A percentile compares a stretch with the other conserved stretches of the same genome.
Conservation (phyloP, 2,329 filamentous ascomycete genomes). For the Stachybotrys echinatus region DNA sequence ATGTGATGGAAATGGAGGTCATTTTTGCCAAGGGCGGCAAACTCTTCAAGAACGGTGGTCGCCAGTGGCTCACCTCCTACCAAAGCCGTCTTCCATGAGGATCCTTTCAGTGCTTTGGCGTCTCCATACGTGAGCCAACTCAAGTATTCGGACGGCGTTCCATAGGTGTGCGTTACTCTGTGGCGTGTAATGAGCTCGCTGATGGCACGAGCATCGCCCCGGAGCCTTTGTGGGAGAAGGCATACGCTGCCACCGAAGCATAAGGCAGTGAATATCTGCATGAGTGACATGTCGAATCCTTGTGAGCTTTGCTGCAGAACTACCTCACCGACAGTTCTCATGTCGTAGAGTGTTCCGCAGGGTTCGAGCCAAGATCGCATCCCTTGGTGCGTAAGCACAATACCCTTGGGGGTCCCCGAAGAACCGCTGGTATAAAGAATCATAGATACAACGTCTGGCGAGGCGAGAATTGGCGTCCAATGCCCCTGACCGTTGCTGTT, state of each 20-base stretch:
- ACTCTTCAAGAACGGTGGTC: constrained; percentile 2
- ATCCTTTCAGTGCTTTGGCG: not conserved
- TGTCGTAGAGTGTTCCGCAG: constrained; percentile 2
- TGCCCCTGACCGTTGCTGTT: not conserved
- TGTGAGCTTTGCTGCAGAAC: constrained; percentile 28
- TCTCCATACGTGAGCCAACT: not conserved
- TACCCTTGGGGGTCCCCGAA: constrained; percentile 30
- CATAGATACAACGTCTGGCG: constrained; percentile 4
- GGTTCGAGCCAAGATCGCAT: constrained; percentile 17
- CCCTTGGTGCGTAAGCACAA: constrained; percentile 18
- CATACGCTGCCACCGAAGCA: constrained; percentile 24
- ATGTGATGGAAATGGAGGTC: constrained; percentile 10
- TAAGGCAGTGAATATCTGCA: constrained; percentile 25
- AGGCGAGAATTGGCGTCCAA: not conserved
- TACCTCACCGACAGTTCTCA: constrained; percentile 9
- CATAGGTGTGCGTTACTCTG: not conserved
- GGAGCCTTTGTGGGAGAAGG: constrained; percentile 17
- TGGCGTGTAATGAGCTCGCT: not conserved
- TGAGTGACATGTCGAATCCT: constrained; percentile 31
- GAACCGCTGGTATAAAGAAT: constrained; percentile 23
- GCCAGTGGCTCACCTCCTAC: not conserved
- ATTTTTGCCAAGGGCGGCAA: not conserved
- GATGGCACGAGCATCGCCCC: constrained; percentile 23
- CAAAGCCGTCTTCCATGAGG: not conserved
- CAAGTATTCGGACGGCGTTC: not conserved